phyloP scores from a whole-genome alignment of 495 filamentous ascomycete genomes.

The Usnea hakonensis region DNA sequence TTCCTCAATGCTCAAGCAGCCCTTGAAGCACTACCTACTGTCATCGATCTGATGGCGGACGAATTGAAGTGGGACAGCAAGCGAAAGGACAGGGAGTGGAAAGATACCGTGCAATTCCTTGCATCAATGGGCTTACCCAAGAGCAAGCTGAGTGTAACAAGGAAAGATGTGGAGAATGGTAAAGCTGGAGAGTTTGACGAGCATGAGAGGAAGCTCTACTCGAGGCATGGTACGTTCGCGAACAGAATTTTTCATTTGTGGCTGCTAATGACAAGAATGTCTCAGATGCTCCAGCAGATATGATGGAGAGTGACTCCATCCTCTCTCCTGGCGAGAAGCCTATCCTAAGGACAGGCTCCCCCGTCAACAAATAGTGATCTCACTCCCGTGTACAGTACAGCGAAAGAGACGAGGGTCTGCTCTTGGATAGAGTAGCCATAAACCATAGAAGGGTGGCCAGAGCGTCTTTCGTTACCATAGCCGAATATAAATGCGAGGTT shows the following conservation, averaged over 20 bases:
- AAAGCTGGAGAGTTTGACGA: conserved; percentile 62
- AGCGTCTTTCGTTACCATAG: neutral
- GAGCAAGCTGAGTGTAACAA: conserved; percentile 59
- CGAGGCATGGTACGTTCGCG: conserved; percentile 53
- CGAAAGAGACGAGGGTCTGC: neutral
- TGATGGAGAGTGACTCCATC: conserved; percentile 43
- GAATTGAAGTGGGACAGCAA: conserved; percentile 76
- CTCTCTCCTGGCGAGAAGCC: conserved; percentile 33
- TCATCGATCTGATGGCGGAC: conserved; percentile 90
- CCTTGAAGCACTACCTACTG: conserved; percentile 74
- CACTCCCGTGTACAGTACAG: neutral
- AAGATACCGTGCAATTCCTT: conserved; percentile 66
- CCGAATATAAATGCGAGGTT: no score
- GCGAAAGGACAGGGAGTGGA: conserved; percentile 80
- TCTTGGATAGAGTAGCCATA: neutral
- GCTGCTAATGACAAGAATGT: conserved; percentile 25
- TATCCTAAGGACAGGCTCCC: conserved; percentile 31
- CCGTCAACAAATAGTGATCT: conserved; percentile 40
- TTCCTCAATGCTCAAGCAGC: conserved; percentile 96
- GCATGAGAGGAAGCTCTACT: conserved; percentile 63
- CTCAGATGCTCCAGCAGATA: conserved; percentile 52
- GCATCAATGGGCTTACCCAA: conserved; percentile 82
- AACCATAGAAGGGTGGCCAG: neutral
- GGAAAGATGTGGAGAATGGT: conserved; percentile 72
- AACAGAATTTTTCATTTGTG: neutral